Base-by-base conservation (phyloP, 257 asterid species). In the Fraxinus quadrangulata region DNA sequence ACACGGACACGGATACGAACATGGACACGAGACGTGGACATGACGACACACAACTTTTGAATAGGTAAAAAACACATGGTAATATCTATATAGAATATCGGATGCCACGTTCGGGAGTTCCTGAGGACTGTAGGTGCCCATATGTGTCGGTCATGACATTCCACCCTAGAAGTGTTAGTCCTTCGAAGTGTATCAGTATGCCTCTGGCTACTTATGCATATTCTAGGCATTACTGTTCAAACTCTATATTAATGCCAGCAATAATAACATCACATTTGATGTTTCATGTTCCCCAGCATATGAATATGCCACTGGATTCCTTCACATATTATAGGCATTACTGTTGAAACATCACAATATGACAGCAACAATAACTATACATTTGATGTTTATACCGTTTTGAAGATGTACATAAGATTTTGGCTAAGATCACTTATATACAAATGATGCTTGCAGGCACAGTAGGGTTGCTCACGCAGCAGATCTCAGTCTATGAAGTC, bases 151-250 rank as follows among this genome's bases (percentile, higher is more conserved):
- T 3, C 33, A 63, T 17, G 34, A 63, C 69, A 63, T 14, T 63
- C 69, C 34, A 23, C 6, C 34, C 19, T 9, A 9, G 69, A 30
- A 63, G 17, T 24, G 69, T 63, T 23, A 12, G 36, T 63, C 5
- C 31, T 63, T 67, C 49, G 75, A 14, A 82, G 23, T 73, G 45
- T 34, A 71, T 37, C 4, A 75, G 39, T 65, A 76, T 61, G 77
- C 63, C 19, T 69, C 36, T 63, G 16, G 24, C 14, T 39, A 21
- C 16, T 71, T 36, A 51, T 26, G 28, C 69, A 51, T 37, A 68
- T 39, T 42, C 36, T 49, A 40, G 21, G 23, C 16, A 72, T 54
- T n/a, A 61, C 34, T n/a, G 6, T 24, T 63, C 69, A 23, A 23
- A 63, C 17, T 1, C 16, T 56, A 56, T 11, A 19, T 23, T 6